phyloP scores from a whole-genome alignment of 192 early-diverging fungal genomes.

The Bifiguratus adelaidae region DNA sequence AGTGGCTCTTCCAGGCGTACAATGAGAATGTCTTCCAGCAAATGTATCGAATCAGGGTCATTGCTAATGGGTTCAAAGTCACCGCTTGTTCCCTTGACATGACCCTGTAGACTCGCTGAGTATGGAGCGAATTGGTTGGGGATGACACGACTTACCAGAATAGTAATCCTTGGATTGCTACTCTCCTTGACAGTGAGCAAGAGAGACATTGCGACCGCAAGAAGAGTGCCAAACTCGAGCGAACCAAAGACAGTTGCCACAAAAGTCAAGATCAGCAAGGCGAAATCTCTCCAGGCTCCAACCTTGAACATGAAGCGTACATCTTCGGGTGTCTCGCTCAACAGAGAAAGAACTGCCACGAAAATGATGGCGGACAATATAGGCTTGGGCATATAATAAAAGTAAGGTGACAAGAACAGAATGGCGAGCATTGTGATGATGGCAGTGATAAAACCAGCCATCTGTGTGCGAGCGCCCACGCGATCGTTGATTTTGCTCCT shows the following conservation, averaged over 20 bases:
- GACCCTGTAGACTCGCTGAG: constrained; percentile 16
- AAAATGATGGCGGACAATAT: constrained; percentile 72
- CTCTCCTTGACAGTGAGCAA: constrained; percentile 83
- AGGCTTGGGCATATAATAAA: constrained; percentile 76
- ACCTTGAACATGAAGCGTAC: constrained; percentile 65
- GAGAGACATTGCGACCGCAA: constrained; percentile 80
- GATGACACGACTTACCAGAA: constrained; percentile 50
- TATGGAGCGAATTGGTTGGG: no score
- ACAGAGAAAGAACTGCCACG: constrained; percentile 61
- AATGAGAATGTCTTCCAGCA: constrained; percentile 71
- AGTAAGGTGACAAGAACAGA: constrained; percentile 64
- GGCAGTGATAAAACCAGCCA: constrained; percentile 73
- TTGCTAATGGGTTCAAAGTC: constrained; percentile 58
- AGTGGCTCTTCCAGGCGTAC: constrained; percentile 82
- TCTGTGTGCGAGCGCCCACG: constrained; percentile 73
- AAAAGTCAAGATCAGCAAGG: constrained; percentile 75
- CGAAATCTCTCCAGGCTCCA: constrained; percentile 67
- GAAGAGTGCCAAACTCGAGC: constrained; percentile 79
- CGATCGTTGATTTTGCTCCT: constrained; percentile 84
- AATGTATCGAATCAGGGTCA: constrained; percentile 43
- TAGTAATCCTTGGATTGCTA: constrained; percentile 62
- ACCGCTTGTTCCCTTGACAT: constrained; percentile 21
- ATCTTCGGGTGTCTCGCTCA: constrained; percentile 59
- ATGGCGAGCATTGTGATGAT: constrained; percentile 59
- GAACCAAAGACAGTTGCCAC: constrained; percentile 74